Percentiles rank a stretch among this genome's conserved stretches.
phyloP scores from a whole-genome alignment of 1,284 basidiomycete genomes.

The Gomphus bonarii region DNA sequence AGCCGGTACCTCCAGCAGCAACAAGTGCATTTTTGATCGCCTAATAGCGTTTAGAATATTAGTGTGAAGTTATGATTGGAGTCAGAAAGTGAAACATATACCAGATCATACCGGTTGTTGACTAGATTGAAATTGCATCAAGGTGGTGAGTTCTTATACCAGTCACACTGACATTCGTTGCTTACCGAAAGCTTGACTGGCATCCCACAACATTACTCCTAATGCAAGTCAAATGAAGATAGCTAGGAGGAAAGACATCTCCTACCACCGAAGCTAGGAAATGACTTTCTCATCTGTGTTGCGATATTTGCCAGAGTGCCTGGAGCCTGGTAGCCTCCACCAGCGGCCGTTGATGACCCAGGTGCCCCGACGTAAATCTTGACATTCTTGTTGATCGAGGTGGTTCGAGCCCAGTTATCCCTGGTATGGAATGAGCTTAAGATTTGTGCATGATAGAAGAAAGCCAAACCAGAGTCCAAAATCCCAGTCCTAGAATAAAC shows the following conservation, averaged over 20 bases:
- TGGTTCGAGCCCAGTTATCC: slow-evolving; percentile 49
- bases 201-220: slow-evolving; percentile 60
- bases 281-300: slow-evolving; percentile 44
- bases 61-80: neutral
- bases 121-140: neutral
- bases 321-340: slow-evolving; percentile 42
- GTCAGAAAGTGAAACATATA: neutral
- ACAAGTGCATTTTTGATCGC: slow-evolving; percentile 51
- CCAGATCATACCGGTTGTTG: slow-evolving; percentile 8
- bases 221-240: neutral
- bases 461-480: slow-evolving; percentile 11
- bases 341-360: slow-evolving; percentile 45
- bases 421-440: slow-evolving; percentile 22
- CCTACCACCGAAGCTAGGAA: slow-evolving; percentile 55
- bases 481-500: slow-evolving; percentile 5
- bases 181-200: slow-evolving; percentile 55
- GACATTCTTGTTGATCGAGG: slow-evolving; percentile 46
- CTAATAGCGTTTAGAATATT: slow-evolving; percentile 46
- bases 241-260: too few species aligned
- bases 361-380: slow-evolving; percentile 55
- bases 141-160: neutral
- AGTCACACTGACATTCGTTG: slow-evolving; percentile 2
- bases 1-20: slow-evolving; percentile 54
- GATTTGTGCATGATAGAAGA: neutral
- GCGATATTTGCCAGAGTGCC: slow-evolving; percentile 30